Percentiles rank a stretch among this genome's conserved stretches.
Conservation (phyloP, 2,329 filamentous ascomycete genomes). For the Karstenula rhodostoma region DNA sequence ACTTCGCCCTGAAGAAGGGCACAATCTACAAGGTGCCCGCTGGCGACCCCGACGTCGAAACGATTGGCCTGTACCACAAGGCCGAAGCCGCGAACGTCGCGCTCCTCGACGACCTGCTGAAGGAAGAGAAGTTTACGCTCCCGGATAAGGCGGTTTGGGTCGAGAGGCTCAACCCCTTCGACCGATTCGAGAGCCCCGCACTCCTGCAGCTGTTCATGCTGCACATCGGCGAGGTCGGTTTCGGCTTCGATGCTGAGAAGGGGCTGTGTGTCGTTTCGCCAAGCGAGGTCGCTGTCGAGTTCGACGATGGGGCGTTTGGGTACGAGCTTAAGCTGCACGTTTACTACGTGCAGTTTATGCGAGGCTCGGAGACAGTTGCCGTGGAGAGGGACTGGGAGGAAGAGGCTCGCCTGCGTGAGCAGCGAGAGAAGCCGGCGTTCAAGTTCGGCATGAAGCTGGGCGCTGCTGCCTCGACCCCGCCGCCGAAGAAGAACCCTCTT, state of each 20-base stretch:
- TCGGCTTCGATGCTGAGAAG: not conserved
- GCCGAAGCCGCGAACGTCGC: not conserved
- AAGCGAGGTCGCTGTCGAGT: not conserved
- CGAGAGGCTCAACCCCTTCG: not conserved
- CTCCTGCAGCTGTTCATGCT: not conserved
- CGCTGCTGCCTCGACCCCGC: not conserved
- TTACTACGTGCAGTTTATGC: not conserved
- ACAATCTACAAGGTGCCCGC: not conserved
- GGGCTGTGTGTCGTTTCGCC: not conserved
- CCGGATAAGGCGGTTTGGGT: not conserved
- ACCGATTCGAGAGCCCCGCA: not conserved
- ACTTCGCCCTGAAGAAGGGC: not conserved
- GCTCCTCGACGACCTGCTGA: not conserved
- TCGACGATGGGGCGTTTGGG: not conserved
- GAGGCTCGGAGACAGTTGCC: not conserved
- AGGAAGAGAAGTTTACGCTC: not conserved
- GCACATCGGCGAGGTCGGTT: not conserved
- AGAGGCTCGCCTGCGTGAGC: not conserved
- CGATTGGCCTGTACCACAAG: not conserved
- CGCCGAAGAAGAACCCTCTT: not conserved
- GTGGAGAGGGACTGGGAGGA: not conserved
- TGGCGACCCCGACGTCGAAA: not conserved
- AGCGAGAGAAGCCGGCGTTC: not conserved
- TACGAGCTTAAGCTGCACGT: not conserved
- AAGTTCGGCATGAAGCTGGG: not conserved